Evolutionary conservation across 2,329 filamentous ascomycete genomes (phyloP), one percentile per base, ranked within the genome.

Genomic region (Cladophialophora bantiana): DNA sequence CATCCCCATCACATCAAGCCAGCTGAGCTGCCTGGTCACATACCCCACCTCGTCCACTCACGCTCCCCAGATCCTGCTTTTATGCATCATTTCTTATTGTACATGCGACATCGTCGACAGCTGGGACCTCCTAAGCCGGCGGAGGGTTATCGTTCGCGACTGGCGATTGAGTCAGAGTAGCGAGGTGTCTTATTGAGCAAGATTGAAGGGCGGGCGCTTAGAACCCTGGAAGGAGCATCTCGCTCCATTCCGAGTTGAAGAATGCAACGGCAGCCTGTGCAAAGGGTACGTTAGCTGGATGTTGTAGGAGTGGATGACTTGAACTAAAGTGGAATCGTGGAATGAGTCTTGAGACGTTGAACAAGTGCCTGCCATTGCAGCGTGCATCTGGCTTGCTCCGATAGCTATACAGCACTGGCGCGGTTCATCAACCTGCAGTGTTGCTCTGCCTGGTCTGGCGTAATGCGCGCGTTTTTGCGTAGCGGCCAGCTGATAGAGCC

Each of bases 191-290:
- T 18, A 18, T 50, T 50, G 45, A 26, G 9, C 45, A 50, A 9
- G 45, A 10, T 26, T 26, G 45, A 9, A 50, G 20, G 26, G 7
- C 7, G 45, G 45, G 9, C 6, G 45, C 45, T 56, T 67, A 71
- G 40, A 71, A 68, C 42, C 87, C 86, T 77, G 89, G 89, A 71
- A 91, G 83, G 66, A 91, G 83, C 74, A 86, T 81, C 76, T 91
- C 89, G 78, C 86, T 86, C 83, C 87, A 89, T 62, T 86, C 85
- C 80, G 88, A 90, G 65, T 87, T 83, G 72, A 91, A 83, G 78
- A 91, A 88, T 42, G 88, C 84, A 62, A 91, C 84, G 52, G 88
- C 88, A 72, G 82, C 85, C 88, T 90, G 65, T 66, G 36, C 66
- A 12, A 36, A 45, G 54, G 57, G 48, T 65, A 71, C 50, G 59